Base-by-base conservation (phyloP, 169 alveolate species). In the Miamiensis avidus region DNA sequence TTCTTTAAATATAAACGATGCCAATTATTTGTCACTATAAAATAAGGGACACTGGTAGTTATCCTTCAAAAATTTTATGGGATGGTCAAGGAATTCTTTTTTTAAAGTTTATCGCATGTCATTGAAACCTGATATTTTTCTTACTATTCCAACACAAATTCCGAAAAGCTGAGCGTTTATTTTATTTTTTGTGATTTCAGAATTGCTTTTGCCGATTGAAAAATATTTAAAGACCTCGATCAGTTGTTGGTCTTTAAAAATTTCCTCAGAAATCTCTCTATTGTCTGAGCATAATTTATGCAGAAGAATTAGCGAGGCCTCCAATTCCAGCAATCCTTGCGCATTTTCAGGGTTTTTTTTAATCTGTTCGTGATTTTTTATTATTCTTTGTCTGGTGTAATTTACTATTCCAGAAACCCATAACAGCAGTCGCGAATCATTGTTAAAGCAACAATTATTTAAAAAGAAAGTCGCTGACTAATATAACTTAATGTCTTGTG, bases 361-460 rank as follows among this genome's bases (percentile, higher is more conserved):
- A 29, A 75, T 75, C 81, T 25, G 31, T 75, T 75, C 29, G 31
- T 25, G 33, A 31, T 31, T 75, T 65, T 29, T 75, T 65, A 0
- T 31, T 65, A 0, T 31, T 65, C 29, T 75, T 65, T 75, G 31
- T 75, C 31, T 65, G n/a, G n/a, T n/a, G n/a, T 33, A 28, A 33
- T 77, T 77, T 33, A 77, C 31, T 33, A 77, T 69, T 20, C 82
- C 82, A 31, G 74, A 33, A 26, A 33, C 64, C 82, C 82, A 77
- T 31, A 77, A 25, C 72, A 77, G 28, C 20, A 77, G 82, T 77
- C 82, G 31, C 33, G 82, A 20, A 34, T 77, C 82, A 33, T 31
- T 4, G 25, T 33, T 77, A n/a, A 69, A 33, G 72, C 72, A 26
- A 77, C 20, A 49, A 11, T 49, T 49, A 49, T 49, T 20, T 11